Conservation (phyloP, 2,329 filamentous ascomycete genomes). For the Pestalotiopsis sp. region DNA sequence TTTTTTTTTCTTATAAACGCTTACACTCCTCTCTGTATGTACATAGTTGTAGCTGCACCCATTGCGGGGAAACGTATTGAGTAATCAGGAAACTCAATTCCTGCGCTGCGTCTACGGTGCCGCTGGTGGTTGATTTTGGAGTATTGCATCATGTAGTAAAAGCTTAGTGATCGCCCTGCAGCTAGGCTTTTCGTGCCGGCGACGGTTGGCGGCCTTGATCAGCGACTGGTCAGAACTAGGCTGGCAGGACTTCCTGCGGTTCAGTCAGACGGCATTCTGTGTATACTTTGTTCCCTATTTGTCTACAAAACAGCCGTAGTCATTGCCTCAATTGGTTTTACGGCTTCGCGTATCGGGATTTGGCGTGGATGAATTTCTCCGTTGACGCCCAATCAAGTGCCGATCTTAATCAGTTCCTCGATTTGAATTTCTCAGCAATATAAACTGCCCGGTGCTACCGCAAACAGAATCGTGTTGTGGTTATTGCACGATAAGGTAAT, state of each 20-base stretch:
- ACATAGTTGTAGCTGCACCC: not conserved
- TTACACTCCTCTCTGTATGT: too few species aligned
- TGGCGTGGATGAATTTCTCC: not conserved
- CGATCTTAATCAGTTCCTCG: too few species aligned
- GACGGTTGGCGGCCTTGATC: not conserved
- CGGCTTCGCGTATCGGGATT: not conserved
- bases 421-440: too few species aligned
- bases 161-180: not conserved
- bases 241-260: not conserved
- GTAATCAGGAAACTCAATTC: not conserved
- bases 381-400: too few species aligned
- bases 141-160: not conserved
- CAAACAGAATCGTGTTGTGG: too few species aligned
- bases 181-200: not conserved
- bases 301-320: not conserved
- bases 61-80: not conserved
- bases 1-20: not conserved
- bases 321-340: not conserved
- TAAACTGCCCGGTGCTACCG: too few species aligned
- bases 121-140: not conserved
- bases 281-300: not conserved
- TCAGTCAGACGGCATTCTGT: not conserved
- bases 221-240: not conserved
- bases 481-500: too few species aligned
- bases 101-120: not conserved